These are phyloP conservation scores for Thraustotheca clavata DNA, from an alignment of 352 stramenopile species.

Conservation along the genomic window DNA sequence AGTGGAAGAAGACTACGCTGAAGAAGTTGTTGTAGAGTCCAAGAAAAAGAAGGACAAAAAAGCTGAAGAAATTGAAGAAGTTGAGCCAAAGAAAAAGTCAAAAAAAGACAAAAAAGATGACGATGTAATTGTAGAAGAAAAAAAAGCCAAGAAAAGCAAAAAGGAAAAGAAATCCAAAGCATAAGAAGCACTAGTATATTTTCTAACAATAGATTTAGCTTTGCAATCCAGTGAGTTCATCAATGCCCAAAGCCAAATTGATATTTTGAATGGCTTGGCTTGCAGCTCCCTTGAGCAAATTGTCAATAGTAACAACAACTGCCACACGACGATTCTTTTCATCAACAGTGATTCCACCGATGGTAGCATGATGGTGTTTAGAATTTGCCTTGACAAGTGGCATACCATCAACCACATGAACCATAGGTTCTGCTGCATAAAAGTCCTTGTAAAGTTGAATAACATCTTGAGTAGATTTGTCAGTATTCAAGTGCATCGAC, in stretches of 20 bases:
- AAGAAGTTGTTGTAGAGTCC: conserved; percentile 8
- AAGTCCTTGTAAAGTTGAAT: conserved; percentile 68
- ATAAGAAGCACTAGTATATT: not conserved
- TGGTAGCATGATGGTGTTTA: conserved; percentile 58
- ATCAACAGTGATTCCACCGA: conserved; percentile 87
- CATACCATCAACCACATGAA: conserved; percentile 62
- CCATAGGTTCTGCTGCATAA: conserved; percentile 78
- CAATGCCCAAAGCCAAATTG: conserved; percentile 87
- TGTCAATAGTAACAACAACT: conserved; percentile 88
- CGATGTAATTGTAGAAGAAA: conserved; percentile 22
- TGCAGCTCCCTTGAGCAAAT: conserved; percentile 90
- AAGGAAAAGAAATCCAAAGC: conserved; percentile 32
- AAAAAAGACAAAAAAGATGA: conserved; percentile 34
- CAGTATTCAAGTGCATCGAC: conserved; percentile 57
- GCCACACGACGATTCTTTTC: conserved; percentile 75
- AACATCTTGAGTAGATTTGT: conserved; percentile 59
- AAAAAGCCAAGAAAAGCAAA: conserved; percentile 41
- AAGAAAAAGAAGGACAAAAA: conserved; percentile 40
- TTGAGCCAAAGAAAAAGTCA: conserved; percentile 26
- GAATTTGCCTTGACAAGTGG: conserved; percentile 75
- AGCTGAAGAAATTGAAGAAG: conserved; percentile 41
- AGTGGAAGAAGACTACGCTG: not conserved
- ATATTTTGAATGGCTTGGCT: conserved; percentile 93
- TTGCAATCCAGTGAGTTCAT: conserved; percentile 42
- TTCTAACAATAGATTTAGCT: not conserved